Evolutionary conservation across 352 stramenopile genomes (phyloP).

Genomic region (Phytophthora aleatoria): DNA sequence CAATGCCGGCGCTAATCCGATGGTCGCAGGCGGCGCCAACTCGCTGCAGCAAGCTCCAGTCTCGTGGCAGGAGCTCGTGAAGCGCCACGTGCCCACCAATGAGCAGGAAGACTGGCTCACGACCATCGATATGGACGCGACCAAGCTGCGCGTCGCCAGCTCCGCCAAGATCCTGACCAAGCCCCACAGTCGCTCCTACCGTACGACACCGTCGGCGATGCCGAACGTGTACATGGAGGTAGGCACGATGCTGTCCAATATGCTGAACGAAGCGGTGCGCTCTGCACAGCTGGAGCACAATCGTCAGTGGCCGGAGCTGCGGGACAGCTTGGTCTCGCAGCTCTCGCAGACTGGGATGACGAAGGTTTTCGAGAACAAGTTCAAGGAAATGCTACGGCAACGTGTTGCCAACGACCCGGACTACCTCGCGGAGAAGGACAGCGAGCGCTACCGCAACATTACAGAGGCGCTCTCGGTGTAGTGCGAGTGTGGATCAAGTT

Average conservation of each 20-base stretch:
- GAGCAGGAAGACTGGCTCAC: slow-evolving; percentile 72
- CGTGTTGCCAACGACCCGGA: slow-evolving; percentile 59
- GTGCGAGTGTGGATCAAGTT: not conserved
- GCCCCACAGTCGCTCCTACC: slow-evolving; percentile 70
- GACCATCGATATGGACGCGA: slow-evolving; percentile 67
- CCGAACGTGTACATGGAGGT: slow-evolving; percentile 70
- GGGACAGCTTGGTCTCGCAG: slow-evolving; percentile 57
- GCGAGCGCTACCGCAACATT: slow-evolving; percentile 64
- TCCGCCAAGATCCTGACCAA: slow-evolving; percentile 36
- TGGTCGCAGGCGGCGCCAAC: slow-evolving; percentile 29
- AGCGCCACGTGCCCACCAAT: slow-evolving; percentile 51
- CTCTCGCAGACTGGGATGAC: slow-evolving; percentile 53
- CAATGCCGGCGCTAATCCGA: slow-evolving; percentile 31
- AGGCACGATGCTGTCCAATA: slow-evolving; percentile 61
- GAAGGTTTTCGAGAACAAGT: slow-evolving; percentile 55
- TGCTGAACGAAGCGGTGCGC: slow-evolving; percentile 72
- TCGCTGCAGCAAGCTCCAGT: slow-evolving; percentile 22
- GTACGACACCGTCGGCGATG: slow-evolving; percentile 42
- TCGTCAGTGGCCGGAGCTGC: slow-evolving; percentile 55
- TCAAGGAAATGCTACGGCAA: slow-evolving; percentile 64
- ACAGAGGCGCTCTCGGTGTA: slow-evolving; percentile 39
- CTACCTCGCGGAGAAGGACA: slow-evolving; percentile 49
- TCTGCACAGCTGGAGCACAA: slow-evolving; percentile 62
- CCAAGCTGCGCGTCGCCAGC: slow-evolving; percentile 40
- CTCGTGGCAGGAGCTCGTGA: slow-evolving; percentile 75